These are phyloP conservation scores for Microbotryomycetes sp. DNA, from an alignment of 1,284 basidiomycete species.

Conservation along the genomic window DNA sequence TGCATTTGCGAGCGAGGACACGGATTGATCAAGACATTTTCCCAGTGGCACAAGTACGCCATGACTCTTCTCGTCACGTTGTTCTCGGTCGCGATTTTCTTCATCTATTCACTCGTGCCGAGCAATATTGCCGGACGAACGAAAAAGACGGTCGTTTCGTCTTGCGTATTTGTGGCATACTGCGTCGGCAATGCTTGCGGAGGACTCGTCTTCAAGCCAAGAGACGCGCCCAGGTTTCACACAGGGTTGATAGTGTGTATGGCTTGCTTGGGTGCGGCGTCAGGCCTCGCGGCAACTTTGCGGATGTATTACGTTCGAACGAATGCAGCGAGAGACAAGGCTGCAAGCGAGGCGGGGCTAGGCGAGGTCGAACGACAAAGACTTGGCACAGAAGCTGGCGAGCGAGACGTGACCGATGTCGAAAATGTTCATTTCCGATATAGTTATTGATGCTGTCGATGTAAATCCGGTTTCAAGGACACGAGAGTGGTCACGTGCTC, in stretches of 20 bases:
- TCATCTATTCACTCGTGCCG: not conserved
- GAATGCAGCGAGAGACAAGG: not conserved
- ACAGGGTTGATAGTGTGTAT: not conserved
- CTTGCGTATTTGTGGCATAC: slow-evolving; percentile 11
- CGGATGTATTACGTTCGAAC: not conserved
- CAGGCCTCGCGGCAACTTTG: not conserved
- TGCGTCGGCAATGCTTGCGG: not conserved
- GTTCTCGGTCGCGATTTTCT: not conserved
- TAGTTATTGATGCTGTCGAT: no score
- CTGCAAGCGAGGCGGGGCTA: not conserved
- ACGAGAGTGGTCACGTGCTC: no score
- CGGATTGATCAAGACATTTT: no score
- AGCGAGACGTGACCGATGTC: not conserved
- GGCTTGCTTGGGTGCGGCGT: not conserved
- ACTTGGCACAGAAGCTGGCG: not conserved
- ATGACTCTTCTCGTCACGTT: not conserved
- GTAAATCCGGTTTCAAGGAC: no score
- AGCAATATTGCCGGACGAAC: slow-evolving; percentile 2
- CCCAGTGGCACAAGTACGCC: not conserved
- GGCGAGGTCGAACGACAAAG: not conserved
- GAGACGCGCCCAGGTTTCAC: not conserved
- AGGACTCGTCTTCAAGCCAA: no score
- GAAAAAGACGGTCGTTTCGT: slow-evolving; percentile 12
- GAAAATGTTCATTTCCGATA: not conserved
- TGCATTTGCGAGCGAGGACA: not conserved